Evolutionary conservation across 225 moss, liverwort and hornwort species (phyloP), one percentile per base, ranked within the genome.

Genomic region (Sphagnum contortum): DNA sequence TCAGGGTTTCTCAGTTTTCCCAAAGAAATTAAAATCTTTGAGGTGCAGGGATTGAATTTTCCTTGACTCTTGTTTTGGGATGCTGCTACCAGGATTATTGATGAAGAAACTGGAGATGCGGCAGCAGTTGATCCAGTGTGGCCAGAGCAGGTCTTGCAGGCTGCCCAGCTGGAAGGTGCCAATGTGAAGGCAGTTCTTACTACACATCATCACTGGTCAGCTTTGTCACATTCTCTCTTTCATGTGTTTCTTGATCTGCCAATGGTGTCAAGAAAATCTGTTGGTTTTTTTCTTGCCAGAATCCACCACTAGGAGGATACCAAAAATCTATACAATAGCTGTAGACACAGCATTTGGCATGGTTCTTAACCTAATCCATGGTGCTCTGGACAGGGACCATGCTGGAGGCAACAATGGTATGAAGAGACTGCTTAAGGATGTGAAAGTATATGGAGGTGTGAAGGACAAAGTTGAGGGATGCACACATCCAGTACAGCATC

Each of bases 381-480:
- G 9, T 52, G 9, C 6, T 9, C 12, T 71, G 64, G 57, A 45
- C 44, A 86, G 79, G 85, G 82, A 82, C 52, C 76, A 86, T 14
- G 77, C 77, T 63, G 79, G 82, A 44, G 82, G 85, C 48, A 82
- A 86, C 60, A 82, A 86, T 13, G 75, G 64, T 13, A 76, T 82
- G 73, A 79, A 82, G 74, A 77, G 79, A 51, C 79, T 82, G 71
- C 63, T 86, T 44, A 79, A 76, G 49, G 82, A 77, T 70, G 73
- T 82, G 59, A 72, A 72, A 4, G 67, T 82, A 55, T 82, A 82
- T 13, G 82, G 82, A 44, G 85, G 82, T 47, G 61, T 76, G 13
- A 76, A 76, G 74, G 85, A 86, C 71, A 73, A 79, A 72, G 85
- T 82, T 57, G 81, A 86, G 76, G 82, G 82, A 60, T 86, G 79